A percentile compares a stretch with the other conserved stretches of the same genome.
Evolutionary conservation across 352 stramenopile genomes (phyloP).

Genomic region (Pythium periplocum): DNA sequence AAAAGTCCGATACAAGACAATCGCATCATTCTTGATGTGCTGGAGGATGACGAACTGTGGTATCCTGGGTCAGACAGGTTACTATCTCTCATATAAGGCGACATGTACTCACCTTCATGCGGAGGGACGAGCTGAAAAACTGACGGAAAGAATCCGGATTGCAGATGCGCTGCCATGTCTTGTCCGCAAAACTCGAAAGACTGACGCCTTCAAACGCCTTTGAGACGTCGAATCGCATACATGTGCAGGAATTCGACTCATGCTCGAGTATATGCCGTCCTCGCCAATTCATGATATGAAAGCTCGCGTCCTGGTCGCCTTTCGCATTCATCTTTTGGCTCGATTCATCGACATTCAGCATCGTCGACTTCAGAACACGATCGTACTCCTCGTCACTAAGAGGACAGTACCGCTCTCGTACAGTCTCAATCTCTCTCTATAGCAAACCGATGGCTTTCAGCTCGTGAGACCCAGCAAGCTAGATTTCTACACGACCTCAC

Average conservation of each 20-base stretch:
- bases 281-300: constrained; percentile 48
- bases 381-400: constrained; percentile 7
- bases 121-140: constrained; percentile 25
- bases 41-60: constrained; percentile 27
- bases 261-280: constrained; percentile 38
- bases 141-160: constrained; percentile 19
- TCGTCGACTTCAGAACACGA: constrained; percentile 3
- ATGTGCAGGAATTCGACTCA: constrained; percentile 3
- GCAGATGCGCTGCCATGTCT: constrained; percentile 23
- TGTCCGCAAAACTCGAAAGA: constrained; percentile 28
- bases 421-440: no score
- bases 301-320: constrained; percentile 24
- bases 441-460: no score
- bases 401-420: constrained; percentile 9
- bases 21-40: constrained; percentile 26
- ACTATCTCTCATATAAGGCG: no score
- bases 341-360: constrained; percentile 24
- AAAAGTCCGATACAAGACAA: constrained; percentile 30
- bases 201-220: constrained; percentile 35
- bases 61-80: no score
- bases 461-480: no score
- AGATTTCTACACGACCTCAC: background rate
- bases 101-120: constrained; percentile 15
- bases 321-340: constrained; percentile 15
- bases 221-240: constrained; percentile 36